Conservation (phyloP, 768 basidiomycete species). For the Tylopilus balloui region DNA sequence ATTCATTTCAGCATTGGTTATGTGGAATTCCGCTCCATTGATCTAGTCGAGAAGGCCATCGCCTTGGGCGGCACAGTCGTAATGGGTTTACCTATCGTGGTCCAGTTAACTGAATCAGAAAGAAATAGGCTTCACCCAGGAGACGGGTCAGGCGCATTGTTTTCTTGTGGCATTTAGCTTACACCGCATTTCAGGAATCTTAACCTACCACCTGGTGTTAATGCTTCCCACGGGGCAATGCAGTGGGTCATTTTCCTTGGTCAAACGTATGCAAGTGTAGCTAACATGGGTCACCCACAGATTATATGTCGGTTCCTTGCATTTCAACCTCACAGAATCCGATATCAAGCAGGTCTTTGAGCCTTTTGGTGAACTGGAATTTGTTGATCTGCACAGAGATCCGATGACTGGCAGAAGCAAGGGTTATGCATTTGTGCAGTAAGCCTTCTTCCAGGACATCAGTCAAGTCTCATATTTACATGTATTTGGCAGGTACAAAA, state of each 20-base stretch:
- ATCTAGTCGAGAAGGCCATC: conserved; percentile 88
- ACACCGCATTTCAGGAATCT: conserved; percentile 50
- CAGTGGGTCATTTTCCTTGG: conserved; percentile 52
- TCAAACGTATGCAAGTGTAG: conserved; percentile 9
- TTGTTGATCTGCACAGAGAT: conserved; percentile 96
- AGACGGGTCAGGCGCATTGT: conserved; percentile 58
- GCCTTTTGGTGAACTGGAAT: conserved; percentile 96
- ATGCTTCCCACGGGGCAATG: conserved; percentile 76
- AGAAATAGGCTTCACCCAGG: conserved; percentile 86
- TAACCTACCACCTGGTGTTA: conserved; percentile 81
- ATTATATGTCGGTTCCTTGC: conserved; percentile 94
- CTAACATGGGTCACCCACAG: conserved; percentile 37
- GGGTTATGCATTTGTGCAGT: conserved; percentile 98
- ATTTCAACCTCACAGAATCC: conserved; percentile 94
- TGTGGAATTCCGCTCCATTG: conserved; percentile 91
- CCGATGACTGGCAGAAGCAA: conserved; percentile 93
- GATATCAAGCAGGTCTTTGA: conserved; percentile 99
- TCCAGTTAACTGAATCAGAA: conserved; percentile 96
- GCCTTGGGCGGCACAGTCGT: conserved; percentile 90
- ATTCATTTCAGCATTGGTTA: conserved; percentile 79
- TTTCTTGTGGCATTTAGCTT: conserved; percentile 6
- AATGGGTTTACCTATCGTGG: conserved; percentile 96
- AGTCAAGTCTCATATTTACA: conserved; percentile 1
- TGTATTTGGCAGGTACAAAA: conserved; percentile 64
- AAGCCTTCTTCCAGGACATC: conserved; percentile 26